Evolutionary conservation across 1,284 basidiomycete genomes (phyloP).

Genomic region (Apiotrichum brassicae): DNA sequence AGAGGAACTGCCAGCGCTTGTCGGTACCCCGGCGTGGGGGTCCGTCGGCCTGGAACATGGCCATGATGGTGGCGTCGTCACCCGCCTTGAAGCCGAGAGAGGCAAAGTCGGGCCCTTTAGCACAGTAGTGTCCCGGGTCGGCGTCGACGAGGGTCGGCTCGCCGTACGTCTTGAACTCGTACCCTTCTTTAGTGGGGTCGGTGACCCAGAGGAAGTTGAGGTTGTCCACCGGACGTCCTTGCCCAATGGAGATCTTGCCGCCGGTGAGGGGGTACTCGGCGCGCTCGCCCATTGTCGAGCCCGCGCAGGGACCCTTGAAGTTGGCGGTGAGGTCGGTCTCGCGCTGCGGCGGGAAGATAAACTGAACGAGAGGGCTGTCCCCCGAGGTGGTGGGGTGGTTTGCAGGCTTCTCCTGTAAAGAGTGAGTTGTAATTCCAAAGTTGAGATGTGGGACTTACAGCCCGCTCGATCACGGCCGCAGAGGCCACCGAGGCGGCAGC

Average conservation of each 20-base stretch:
- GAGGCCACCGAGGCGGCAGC: too few relatives aligned
- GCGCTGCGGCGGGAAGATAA: too few relatives aligned
- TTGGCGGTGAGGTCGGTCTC: too few relatives aligned
- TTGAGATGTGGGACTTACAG: too few relatives aligned
- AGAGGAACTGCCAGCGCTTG: conserved; percentile 21
- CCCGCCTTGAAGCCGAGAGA: conserved; percentile 24
- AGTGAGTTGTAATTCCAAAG: too few relatives aligned
- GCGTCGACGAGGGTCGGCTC: conserved; percentile 19
- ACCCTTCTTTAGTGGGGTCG: conserved; percentile 10
- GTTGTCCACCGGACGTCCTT: not conserved
- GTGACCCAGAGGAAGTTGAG: not conserved
- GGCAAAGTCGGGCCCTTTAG: conserved; percentile 29
- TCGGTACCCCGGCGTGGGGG: conserved; percentile 2
- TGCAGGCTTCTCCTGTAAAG: too few relatives aligned
- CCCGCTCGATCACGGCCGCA: too few relatives aligned
- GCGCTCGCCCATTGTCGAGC: conserved; percentile 1
- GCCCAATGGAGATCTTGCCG: conserved; percentile 8
- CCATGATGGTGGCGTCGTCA: conserved; percentile 26
- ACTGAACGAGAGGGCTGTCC: too few relatives aligned
- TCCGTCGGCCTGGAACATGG: conserved; percentile 25
- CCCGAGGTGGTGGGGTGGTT: too few relatives aligned
- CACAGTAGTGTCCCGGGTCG: conserved; percentile 28
- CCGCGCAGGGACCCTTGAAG: not conserved
- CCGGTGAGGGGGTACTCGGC: conserved; percentile 9
- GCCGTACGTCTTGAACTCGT: conserved; percentile 28